Base-by-base conservation (phyloP, 805 yeast species). In the Wickerhamiella nectarea region DNA sequence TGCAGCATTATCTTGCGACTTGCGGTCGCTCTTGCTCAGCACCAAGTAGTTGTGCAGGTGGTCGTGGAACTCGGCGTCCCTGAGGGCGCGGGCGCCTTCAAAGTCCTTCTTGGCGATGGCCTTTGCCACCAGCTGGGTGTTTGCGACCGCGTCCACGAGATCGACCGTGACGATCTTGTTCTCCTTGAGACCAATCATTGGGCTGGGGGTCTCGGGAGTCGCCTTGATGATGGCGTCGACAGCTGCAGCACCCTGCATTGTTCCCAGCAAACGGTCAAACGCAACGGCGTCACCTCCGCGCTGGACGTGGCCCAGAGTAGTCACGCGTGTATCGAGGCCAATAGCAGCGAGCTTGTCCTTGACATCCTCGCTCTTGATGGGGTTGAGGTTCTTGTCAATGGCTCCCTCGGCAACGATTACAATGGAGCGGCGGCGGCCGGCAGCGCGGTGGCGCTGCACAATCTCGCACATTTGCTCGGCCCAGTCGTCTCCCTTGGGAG, bases 401-500 rank as follows among this genome's bases (percentile, higher is more conserved):
- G 98, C 98, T 60, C 98, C 98, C 67, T 91, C 98, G 20, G 98
- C 95, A 31, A 91, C 97, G 61, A 91, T 85, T 46, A 91, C 95
- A 42, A 87, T 87, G 36, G 94, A 83, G 66, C 87, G 89, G 63
- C 98, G 74, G 65, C 87, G 81, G 47, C 98, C 98, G 56, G 75
- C 78, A 41, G 67, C 64, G 57, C 97, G 75, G 65, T 89, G 96
- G 53, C 84, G 75, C 46, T 66, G 60, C 51, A 85, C 85, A 52
- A 86, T 76, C 31, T 71, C 68, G 53, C 76, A 71, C 76, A 91
- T 74, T 51, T 84, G 83, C 21, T 76, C 77, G 52, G 75, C 74
- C 98, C 98, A 91, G 26, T 71, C 69, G 26, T 69, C 69, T 15
- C 78, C 68, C 44, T 69, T 65, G 6, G 94, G 83, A 4, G 98